Conservation (phyloP, 768 basidiomycete genomes). For the button mushroom (Agaricus bisporus) region DNA sequence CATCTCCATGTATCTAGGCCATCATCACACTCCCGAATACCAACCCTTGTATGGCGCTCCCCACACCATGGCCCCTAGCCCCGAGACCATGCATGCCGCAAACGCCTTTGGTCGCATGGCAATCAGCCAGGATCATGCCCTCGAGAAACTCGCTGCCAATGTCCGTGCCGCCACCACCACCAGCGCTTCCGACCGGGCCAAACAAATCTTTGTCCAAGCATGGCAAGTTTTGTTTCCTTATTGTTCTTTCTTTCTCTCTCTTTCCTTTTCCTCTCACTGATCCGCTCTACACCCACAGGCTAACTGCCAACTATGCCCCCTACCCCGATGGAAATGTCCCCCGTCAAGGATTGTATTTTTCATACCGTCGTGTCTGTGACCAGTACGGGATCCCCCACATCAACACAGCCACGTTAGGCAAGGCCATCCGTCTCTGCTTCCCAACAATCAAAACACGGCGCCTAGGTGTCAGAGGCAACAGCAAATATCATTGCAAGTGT, state of each 20-base stretch:
- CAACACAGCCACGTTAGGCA: conserved; percentile 93
- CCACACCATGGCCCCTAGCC: conserved; percentile 40
- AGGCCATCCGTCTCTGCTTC: conserved; percentile 90
- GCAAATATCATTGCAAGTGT: conserved; percentile 85
- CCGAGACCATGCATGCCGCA: conserved; percentile 57
- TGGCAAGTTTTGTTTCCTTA: conserved; percentile 47
- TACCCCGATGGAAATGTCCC: conserved; percentile 93
- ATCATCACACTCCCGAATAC: conserved; percentile 49
- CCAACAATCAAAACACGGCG: conserved; percentile 94
- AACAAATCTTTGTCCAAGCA: conserved; percentile 90
- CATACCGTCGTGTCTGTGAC: conserved; percentile 86
- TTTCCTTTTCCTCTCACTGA: conserved; percentile 12
- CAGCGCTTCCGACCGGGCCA: conserved; percentile 85
- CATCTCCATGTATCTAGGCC: conserved; percentile 67
- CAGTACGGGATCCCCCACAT: conserved; percentile 91
- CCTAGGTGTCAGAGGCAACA: conserved; percentile 88
- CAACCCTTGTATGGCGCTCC: conserved; percentile 54
- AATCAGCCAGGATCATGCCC: conserved; percentile 66
- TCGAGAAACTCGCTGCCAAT: conserved; percentile 84
- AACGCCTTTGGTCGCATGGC: conserved; percentile 76
- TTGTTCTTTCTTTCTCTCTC: conserved; percentile 13
- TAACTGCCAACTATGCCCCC: conserved; percentile 84
- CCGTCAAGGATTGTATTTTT: conserved; percentile 90
- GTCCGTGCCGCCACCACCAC: conserved; percentile 87
- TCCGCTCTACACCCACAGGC: conserved; percentile 36